These are phyloP conservation scores for Suillus tomentosus DNA, from an alignment of 768 basidiomycete species.

Conservation along the genomic window DNA sequence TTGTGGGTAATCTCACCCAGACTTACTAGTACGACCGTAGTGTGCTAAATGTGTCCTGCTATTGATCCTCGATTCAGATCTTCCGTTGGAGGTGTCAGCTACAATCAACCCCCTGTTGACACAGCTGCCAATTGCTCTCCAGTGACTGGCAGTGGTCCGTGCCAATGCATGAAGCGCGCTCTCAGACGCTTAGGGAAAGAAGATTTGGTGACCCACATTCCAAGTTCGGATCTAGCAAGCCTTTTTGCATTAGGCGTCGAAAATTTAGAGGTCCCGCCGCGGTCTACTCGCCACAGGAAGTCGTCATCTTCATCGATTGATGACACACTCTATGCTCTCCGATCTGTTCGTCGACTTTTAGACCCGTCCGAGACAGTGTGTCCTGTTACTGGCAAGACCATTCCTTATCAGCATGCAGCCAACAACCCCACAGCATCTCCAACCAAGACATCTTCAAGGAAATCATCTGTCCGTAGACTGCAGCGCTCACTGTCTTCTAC, in stretches of 20 bases:
- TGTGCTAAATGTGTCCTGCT: not conserved
- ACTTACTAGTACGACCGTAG: not conserved
- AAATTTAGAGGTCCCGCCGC: not conserved
- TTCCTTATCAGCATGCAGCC: not conserved
- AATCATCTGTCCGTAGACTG: not conserved
- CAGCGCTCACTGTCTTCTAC: not conserved
- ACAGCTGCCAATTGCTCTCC: not conserved
- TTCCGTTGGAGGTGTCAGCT: not conserved
- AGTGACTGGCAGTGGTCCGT: not conserved
- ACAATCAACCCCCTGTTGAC: not conserved
- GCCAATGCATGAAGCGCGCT: not conserved
- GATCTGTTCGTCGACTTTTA: not conserved
- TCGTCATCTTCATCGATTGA: not conserved
- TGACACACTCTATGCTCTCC: not conserved
- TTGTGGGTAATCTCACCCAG: not conserved
- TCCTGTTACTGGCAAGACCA: not conserved
- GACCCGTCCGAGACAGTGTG: not conserved
- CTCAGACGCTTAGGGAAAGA: not conserved
- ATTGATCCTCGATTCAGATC: not conserved
- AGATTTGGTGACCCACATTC: not conserved
- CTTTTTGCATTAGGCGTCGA: not conserved
- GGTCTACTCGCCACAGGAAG: not conserved
- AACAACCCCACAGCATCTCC: not conserved
- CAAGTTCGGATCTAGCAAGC: slow-evolving; percentile 1
- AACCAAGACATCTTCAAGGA: not conserved